phyloP scores from a whole-genome alignment of 495 filamentous ascomycete genomes.

The Podospora didyma region DNA sequence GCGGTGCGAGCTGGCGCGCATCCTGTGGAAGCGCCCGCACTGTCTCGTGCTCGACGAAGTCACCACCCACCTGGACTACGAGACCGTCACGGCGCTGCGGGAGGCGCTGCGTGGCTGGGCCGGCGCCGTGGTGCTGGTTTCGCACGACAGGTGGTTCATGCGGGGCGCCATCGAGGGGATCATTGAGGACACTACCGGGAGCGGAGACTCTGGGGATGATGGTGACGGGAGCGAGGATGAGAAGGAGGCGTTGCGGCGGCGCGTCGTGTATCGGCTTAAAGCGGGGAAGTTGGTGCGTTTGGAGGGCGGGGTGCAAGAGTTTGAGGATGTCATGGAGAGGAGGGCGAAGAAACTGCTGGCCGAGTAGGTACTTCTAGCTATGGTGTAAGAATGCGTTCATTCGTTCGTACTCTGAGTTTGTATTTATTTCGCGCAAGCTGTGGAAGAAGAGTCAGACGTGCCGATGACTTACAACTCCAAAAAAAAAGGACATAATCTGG shows the following conservation, averaged over 20 bases:
- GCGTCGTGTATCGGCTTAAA: constrained; percentile 58
- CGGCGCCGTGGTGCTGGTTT: constrained; percentile 68
- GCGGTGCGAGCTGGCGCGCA: constrained; percentile 64
- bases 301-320: constrained; percentile 56
- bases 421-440: no score
- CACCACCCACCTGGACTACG: constrained; percentile 79
- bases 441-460: no score
- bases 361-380: no score
- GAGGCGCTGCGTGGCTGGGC: constrained; percentile 60
- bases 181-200: no score
- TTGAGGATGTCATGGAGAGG: constrained; percentile 62
- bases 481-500: no score
- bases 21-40: constrained; percentile 65
- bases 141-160: constrained; percentile 75
- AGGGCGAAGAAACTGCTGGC: constrained; percentile 44
- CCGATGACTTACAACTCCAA: no score
- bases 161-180: constrained; percentile 64
- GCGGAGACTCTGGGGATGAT: no score
- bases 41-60: constrained; percentile 77
- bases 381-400: no score
- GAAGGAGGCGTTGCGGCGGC: constrained; percentile 37
- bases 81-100: constrained; percentile 67
- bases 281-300: constrained; percentile 54
- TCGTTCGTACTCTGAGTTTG: no score
- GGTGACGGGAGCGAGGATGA: constrained; percentile 45